Percentiles rank a stretch among this genome's conserved stretches.
phyloP scores from a whole-genome alignment of 2,329 filamentous ascomycete genomes.

The Cytospora piceicola region DNA sequence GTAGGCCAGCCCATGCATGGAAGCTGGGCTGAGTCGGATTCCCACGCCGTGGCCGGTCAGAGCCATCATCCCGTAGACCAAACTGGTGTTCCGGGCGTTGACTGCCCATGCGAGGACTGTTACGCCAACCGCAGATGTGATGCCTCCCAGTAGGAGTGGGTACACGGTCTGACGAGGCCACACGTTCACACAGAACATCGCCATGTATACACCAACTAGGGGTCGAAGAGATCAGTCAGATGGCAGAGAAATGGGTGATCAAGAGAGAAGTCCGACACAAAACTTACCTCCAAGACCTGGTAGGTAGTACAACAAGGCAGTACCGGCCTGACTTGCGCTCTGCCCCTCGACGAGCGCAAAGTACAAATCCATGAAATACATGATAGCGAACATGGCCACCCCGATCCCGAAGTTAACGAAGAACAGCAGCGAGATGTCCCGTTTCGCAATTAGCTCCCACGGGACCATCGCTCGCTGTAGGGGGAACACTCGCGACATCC shows the following conservation, averaged over 20 bases:
- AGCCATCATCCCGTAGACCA: constrained; percentile 69
- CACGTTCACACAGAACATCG: constrained; percentile 62
- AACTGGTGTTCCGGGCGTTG: constrained; percentile 48
- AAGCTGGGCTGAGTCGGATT: constrained; percentile 64
- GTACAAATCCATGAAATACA: constrained; percentile 72
- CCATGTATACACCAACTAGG: constrained; percentile 57
- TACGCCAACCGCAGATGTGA: constrained; percentile 62
- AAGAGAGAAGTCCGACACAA: neutral
- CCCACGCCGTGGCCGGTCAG: constrained; percentile 66
- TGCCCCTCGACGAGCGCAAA: constrained; percentile 65
- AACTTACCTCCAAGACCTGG: constrained; percentile 62
- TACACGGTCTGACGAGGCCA: constrained; percentile 66
- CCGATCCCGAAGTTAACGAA: constrained; percentile 65
- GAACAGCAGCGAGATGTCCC: constrained; percentile 65
- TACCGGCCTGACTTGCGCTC: constrained; percentile 52
- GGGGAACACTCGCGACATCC: constrained; percentile 53
- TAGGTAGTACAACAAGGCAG: constrained; percentile 65
- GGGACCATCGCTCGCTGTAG: constrained; percentile 67
- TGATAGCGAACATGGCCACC: constrained; percentile 54
- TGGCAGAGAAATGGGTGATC: neutral
- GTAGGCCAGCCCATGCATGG: constrained; percentile 65
- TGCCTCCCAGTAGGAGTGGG: constrained; percentile 59
- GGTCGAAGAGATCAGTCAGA: constrained; percentile 6
- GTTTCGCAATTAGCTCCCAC: constrained; percentile 58
- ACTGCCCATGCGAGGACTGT: constrained; percentile 62